phyloP scores from a whole-genome alignment of 169 alveolate species.

The Plasmodium inui region DNA sequence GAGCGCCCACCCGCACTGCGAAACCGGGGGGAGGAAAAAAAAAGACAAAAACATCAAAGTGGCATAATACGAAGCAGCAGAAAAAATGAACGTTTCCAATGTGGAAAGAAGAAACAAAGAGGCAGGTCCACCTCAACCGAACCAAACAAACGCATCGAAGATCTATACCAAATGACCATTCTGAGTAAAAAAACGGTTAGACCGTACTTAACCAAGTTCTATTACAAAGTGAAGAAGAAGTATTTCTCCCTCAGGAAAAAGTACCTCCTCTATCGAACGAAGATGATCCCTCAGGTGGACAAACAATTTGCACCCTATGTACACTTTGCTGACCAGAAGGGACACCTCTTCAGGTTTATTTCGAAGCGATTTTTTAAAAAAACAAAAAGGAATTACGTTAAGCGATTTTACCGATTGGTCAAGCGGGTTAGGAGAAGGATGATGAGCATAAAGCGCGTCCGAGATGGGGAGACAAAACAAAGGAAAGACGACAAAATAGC shows the following conservation, averaged over 20 bases:
- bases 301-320: neutral
- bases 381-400: conserved; percentile 36
- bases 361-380: conserved; percentile 34
- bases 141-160: conserved; percentile 14
- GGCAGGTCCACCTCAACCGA: neutral
- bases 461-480: neutral
- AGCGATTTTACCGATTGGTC: conserved; percentile 8
- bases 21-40: neutral
- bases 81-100: neutral
- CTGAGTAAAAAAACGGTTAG: conserved; percentile 44
- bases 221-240: conserved; percentile 67
- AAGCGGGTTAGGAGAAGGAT: neutral
- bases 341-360: conserved; percentile 14
- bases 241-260: conserved; percentile 42
- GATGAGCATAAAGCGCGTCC: neutral
- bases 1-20: neutral
- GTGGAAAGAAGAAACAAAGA: neutral
- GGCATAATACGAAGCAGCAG: neutral
- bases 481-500: neutral
- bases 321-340: conserved; percentile 16
- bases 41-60: neutral
- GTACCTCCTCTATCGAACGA: conserved; percentile 1
- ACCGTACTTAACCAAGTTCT: conserved; percentile 58
- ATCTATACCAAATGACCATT: conserved; percentile 24
- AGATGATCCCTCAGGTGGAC: neutral